Evolutionary conservation across 1,139 yeast species (phyloP), one percentile per base, ranked within the genome.

Genomic region (Eremothecium sinecaudum): DNA sequence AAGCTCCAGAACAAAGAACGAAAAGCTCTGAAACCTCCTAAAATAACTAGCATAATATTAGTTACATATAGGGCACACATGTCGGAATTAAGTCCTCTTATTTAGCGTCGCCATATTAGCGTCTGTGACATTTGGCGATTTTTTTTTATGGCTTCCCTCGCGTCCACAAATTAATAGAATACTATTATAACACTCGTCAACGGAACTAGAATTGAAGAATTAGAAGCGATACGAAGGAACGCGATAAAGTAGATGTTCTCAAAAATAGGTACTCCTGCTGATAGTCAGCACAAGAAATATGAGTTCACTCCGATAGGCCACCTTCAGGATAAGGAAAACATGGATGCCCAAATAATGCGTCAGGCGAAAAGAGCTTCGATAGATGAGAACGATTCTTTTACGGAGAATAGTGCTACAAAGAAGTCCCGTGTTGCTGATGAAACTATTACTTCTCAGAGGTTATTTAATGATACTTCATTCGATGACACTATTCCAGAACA

Each of bases 251-350:
- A 21, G 7, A 33, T 28, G 35, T 28, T 33, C 9, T 12, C 35
- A 7, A 18, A 21, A 18, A 15, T 32, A 29, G 32, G 28, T 13
- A 35, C 38, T 4, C 38, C 38, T 7, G 24, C 29, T 18, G 31
- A 23, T n/a, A 24, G 37, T 22, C 41, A 33, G 21, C 21, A 35
- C n/a, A 43, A 42, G 32, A 38, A 43, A 18, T 43, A 50, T 21
- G 60, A 55, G 38, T 55, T 55, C 32, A 54, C 60, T 6, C 60
- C 60, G 2, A 53, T 55, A 32, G 60, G 60, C 5, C 47, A 47
- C 24, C 32, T 45, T 18, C 46, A 48, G 32, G 48, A 44, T 36
- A 45, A 46, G 35, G 47, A 42, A 27, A 41, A 33, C 28, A 22
- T 24, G 22, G 27, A 32, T 28, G 18, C 36, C 23, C 18, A 36